Evolutionary conservation across 306 rosid species (phyloP).

Genomic region (Casuarina glauca): DNA sequence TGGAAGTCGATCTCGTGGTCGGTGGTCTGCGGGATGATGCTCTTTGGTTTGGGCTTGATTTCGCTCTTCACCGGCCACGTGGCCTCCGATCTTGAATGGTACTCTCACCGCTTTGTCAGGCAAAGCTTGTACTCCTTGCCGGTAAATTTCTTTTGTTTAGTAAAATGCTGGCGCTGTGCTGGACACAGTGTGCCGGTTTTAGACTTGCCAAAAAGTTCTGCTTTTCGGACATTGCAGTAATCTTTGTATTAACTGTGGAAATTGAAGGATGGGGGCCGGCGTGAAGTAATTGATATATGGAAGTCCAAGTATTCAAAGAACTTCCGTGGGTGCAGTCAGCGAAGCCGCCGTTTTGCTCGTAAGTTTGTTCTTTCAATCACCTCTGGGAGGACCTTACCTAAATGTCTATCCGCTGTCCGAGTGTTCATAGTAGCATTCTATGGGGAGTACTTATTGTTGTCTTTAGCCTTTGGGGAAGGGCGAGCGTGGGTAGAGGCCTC

Average conservation of each 20-base stretch:
- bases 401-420: neutral
- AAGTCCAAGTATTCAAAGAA: slow-evolving; percentile 72
- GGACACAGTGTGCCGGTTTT: neutral
- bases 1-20: slow-evolving; percentile 66
- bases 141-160: slow-evolving; percentile 30
- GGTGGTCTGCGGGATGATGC: slow-evolving; percentile 78
- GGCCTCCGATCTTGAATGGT: slow-evolving; percentile 95
- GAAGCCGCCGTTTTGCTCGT: slow-evolving; percentile 68
- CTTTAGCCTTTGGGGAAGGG: neutral
- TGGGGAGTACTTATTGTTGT: neutral
- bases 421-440: neutral
- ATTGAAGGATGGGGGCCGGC: slow-evolving; percentile 58
- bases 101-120: slow-evolving; percentile 68
- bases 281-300: slow-evolving; percentile 75
- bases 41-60: slow-evolving; percentile 78
- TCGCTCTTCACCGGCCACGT: slow-evolving; percentile 92
- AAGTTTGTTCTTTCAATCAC: slow-evolving; percentile 28
- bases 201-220: neutral
- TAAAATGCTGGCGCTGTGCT: neutral
- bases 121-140: slow-evolving; percentile 52
- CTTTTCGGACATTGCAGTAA: neutral
- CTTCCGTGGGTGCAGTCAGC: slow-evolving; percentile 77
- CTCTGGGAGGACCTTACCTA: too few relatives aligned
- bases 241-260: slow-evolving; percentile 19
- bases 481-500: neutral